Evolutionary conservation across 331 rosid species (phyloP), one percentile per base, ranked within the genome.

Genomic region (Rhamnella rubrinervis): DNA sequence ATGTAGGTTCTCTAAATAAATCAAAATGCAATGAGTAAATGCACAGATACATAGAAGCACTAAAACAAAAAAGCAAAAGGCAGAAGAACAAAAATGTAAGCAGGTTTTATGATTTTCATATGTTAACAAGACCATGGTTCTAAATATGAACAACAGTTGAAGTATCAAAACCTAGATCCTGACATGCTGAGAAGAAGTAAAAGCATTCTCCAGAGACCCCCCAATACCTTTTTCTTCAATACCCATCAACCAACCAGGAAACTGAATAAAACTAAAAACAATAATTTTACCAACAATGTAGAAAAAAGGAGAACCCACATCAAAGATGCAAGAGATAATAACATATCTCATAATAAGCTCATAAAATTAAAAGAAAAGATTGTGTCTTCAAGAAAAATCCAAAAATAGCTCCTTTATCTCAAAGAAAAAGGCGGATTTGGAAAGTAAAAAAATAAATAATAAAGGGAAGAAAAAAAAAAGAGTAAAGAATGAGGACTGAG

Each of bases 151-250:
- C 26, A 23, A 16, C 41, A 25, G 6, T 19, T 59, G 1, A 58
- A 21, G 52, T 3, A 19, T 58, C 63, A 52, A 61, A 79, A 65
- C 69, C 68, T 81, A 81, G 83, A 85, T 73, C 68, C 25, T 71
- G 68, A 55, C 74, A 74, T 55, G 71, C 66, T 71, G 65, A 78
- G 71, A 41, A 78, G 71, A 59, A 37, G 19, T 17, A 21, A 80
- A 59, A 67, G 23, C 25, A 46, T 70, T 51, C 56, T 39, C 67
- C 71, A 50, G 17, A 52, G 51, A 79, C 56, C 44, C 44, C 77
- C 73, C 52, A 46, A 13, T 18, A 18, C 52, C 52, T 65, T 61
- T 63, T 41, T 66, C 73, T 67, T 66, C 68, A 70, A 72, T 11
- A 20, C 38, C 53, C 56, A 63, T 11, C 26, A 52, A 63, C 44